Evolutionary conservation across 441 rosid genomes (phyloP).

Genomic region (Eruca vesicaria): DNA sequence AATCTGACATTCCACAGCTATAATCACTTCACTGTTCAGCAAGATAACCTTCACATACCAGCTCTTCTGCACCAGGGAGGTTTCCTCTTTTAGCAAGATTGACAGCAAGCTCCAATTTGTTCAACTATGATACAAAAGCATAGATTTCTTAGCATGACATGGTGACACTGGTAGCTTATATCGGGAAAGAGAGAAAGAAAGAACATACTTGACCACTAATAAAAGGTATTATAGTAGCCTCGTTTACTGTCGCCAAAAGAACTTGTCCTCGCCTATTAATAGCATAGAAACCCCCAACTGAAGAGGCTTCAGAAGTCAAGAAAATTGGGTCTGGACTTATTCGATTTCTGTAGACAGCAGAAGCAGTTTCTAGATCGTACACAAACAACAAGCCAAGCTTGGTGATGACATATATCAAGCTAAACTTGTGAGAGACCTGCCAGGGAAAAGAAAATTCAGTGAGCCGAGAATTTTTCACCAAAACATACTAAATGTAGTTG

Average conservation of each 20-base stretch:
- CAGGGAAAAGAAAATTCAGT: constrained; percentile 33
- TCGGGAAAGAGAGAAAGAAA: neutral
- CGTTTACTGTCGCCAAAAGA: constrained; percentile 85
- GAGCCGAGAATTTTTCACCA: constrained; percentile 24
- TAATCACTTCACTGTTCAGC: too few relatives aligned
- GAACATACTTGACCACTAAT: constrained; percentile 90
- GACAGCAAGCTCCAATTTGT: constrained; percentile 96
- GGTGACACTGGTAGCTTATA: neutral
- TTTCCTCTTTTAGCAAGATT: constrained; percentile 98
- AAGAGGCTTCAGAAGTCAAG: constrained; percentile 88
- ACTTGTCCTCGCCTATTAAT: constrained; percentile 98
- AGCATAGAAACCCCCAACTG: constrained; percentile 92
- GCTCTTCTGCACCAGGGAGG: constrained; percentile 98
- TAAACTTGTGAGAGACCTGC: constrained; percentile 92
- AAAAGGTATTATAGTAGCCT: constrained; percentile 87
- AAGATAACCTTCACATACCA: constrained; percentile 50
- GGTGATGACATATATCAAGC: constrained; percentile 87
- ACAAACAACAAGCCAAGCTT: constrained; percentile 97
- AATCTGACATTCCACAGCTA: neutral
- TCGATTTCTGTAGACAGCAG: constrained; percentile 94
- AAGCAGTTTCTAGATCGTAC: constrained; percentile 94
- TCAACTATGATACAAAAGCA: constrained; percentile 58
- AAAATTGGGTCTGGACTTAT: constrained; percentile 98
- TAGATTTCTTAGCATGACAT: constrained; percentile 13
- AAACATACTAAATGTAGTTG: constrained; percentile 6